Base-by-base conservation (phyloP, 192 early-diverging fungal genomes). In the Rhizoclosmatium sp. region DNA sequence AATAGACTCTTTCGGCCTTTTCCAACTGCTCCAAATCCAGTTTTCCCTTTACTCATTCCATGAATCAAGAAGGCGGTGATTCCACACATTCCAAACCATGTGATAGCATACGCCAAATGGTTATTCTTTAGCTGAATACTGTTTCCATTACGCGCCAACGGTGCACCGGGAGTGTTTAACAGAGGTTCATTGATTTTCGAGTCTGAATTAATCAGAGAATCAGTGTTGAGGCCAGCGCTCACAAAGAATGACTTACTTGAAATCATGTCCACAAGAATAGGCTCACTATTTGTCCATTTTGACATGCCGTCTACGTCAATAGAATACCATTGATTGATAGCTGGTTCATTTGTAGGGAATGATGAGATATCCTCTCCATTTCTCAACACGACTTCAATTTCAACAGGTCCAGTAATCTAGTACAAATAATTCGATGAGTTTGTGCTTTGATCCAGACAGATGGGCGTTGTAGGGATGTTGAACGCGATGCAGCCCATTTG, bases 81-180 rank as follows among this genome's bases (percentile, higher is more conserved):
- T 23, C 54, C 69, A 44, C 77, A 59, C 60, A 71, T 69, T 41
- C 77, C 76, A 78, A 90, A 97, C 96, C 96, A 98, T 42, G 96
- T 98, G 42, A 96, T 85, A 12, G 93, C 88, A 71, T 98, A 98
- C 79, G 93, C 91, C 42, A 95, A 81, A 78, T 98, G 96, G 75
- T 92, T 91, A 80, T 98, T 98, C 39, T 92, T 86, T 66, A 96
- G 89, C 60, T 94, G 92, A 46, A 96, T 89, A 46, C 87, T 85
- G 46, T 91, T 85, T 3, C 89, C 90, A 58, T 76, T 76, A 3
- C 91, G 87, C 58, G 92, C 91, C 9, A 95, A 83, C 2, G 96
- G 96, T 60, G 93, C 86, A 16, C 92, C 91, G 39, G 84, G 82
- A 31, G 88, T 82, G 44, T 86, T 85, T 51, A 88, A 69, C 39